Evolutionary conservation across 345 rosid genomes (phyloP), one percentile per base, ranked within the genome.

Genomic region (Populus simonii): DNA sequence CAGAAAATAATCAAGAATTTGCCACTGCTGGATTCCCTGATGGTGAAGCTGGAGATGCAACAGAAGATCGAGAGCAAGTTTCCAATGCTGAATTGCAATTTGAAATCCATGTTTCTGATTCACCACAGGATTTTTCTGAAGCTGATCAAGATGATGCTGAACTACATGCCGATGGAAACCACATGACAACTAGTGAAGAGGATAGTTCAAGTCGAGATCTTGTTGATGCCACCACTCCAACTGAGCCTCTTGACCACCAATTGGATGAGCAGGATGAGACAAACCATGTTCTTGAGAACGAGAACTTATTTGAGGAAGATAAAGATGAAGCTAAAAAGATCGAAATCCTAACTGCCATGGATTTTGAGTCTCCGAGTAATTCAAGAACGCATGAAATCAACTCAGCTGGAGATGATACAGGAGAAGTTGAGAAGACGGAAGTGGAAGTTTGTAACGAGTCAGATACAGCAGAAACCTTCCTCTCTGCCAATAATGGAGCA

Each of bases 351-450:
- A 67, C 73, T 51, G 49, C 74, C 41, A 51, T 15, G 13, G 79
- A 66, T 36, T 35, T 78, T 16, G 84, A 87, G 71, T 78, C 78
- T 51, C 83, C 73, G 61, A 73, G 31, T 66, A 74, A 74, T 74
- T 70, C 80, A 36, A 57, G 38, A 16, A 77, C 66, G 20, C 10
- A 18, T 20, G 29, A 59, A 53, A 71, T 62, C 66, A 49, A 25
- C 53, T 77, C 74, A 59, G 65, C 81, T 66, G 84, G 69, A 57
- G 78, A 76, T 20, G 17, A 36, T n/a, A 33, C 16, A 36, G 70
- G 57, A 80, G 86, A 83, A 79, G 70, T 16, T 11, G 89, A 80
- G 53, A 75, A 16, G 53, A 74, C 2, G 74, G 87, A 89, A 76
- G 79, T 33, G 23, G 63, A 74, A 82, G 81, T 69, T 6, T 66